Base-by-base conservation (phyloP, 495 filamentous ascomycete genomes). In the Xylaria sp. region DNA sequence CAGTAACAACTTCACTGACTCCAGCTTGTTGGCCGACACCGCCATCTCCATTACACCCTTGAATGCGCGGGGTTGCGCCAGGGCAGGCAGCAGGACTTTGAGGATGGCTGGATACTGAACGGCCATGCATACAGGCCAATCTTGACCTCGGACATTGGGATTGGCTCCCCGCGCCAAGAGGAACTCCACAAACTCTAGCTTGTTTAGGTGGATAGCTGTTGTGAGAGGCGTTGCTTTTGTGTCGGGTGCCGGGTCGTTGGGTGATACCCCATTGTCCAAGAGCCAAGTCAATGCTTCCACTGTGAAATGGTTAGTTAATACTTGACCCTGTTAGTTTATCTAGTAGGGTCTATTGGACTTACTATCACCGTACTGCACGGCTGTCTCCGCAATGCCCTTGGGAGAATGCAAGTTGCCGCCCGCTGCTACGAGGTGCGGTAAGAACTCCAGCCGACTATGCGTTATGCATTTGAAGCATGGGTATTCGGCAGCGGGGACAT, bases 121-220 rank as follows among this genome's bases (percentile, higher is more conserved):
- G 0, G 87, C 86, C 83, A 89, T 86, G 68, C 81, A 86, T 17
- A 89, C 76, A 1, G 87, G 87, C 85, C 85, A 87, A 72, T 89
- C 85, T 67, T 87, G 74, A 46, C 87, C 84, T 48, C 85, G 79
- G 15, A 86, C 71, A 48, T 85, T 83, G 5, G 85, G 82, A 64
- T 89, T 83, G 1, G 87, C 87, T 24, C 87, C 86, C 46, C 85
- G 79, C 19, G 75, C 72, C 12, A 88, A 74, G 3, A 89, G 81
- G 31, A 84, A 74, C 53, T 85, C 82, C 59, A 88, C 75, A 62
- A 88, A 74, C 11, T 86, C 81, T 17, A 72, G 67, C 2, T 82
- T 82, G 61, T 84, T 81, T 37, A 85, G 82, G 17, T 80, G 80
- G 70, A 89, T 85, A 3, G 87, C 87, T 0, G 86, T 88, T 0